phyloP scores from a whole-genome alignment of 768 basidiomycete genomes.

The Suillus spraguei region DNA sequence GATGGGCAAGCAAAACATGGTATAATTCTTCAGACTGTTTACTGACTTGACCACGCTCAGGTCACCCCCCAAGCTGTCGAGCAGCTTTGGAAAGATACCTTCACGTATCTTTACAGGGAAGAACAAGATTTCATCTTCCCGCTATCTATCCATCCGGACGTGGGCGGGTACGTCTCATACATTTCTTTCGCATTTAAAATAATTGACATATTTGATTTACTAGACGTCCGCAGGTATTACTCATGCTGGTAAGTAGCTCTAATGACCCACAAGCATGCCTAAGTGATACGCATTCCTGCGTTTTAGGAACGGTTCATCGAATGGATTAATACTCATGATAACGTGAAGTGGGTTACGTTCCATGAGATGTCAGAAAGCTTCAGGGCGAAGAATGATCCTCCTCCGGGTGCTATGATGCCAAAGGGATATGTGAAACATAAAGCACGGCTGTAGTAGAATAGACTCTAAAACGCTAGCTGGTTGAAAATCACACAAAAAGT shows the following conservation, averaged over 20 bases:
- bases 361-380: constrained; percentile 68
- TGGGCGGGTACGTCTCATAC: constrained; percentile 51
- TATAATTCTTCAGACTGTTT: background rate
- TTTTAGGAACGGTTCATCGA: constrained; percentile 71
- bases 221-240: constrained; percentile 65
- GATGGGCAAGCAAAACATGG: constrained; percentile 46
- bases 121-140: constrained; percentile 67
- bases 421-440: constrained; percentile 33
- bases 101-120: constrained; percentile 63
- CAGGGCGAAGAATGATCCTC: constrained; percentile 51
- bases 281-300: background rate
- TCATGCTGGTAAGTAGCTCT: constrained; percentile 59
- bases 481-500: background rate
- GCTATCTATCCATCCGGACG: constrained; percentile 75
- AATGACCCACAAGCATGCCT: background rate
- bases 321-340: constrained; percentile 70
- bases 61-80: constrained; percentile 63
- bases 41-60: constrained; percentile 27
- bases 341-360: constrained; percentile 73
- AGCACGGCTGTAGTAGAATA: constrained; percentile 7
- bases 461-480: no score
- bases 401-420: constrained; percentile 58
- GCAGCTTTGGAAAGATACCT: constrained; percentile 73
- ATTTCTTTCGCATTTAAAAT: constrained; percentile 10
- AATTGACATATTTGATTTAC: constrained; percentile 3